Percentiles rank a stretch among this genome's conserved stretches.
Evolutionary conservation across 441 rosid species (phyloP).

Genomic region (Brassica balearica): DNA sequence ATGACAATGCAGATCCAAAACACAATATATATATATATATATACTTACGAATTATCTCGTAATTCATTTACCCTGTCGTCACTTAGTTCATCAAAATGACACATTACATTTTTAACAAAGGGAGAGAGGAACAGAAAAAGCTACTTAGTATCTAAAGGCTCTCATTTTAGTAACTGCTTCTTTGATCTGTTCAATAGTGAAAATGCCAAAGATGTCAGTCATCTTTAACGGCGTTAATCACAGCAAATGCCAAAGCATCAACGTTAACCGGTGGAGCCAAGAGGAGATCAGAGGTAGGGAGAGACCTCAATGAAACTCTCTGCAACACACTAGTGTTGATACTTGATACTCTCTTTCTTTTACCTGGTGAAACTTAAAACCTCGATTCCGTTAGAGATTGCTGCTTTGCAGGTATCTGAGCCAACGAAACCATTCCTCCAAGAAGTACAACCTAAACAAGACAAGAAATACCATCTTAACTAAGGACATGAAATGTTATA

Average conservation of each 20-base stretch:
- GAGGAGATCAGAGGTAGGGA: slow-evolving; percentile 85
- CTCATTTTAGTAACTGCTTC: slow-evolving; percentile 78
- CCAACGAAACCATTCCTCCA: slow-evolving; percentile 96
- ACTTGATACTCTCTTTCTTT: not conserved
- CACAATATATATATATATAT: too few relatives aligned
- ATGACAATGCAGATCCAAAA: too few relatives aligned
- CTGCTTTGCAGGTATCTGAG: slow-evolving; percentile 91
- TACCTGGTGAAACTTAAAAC: slow-evolving; percentile 88
- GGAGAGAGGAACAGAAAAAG: not conserved
- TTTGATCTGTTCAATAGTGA: slow-evolving; percentile 93
- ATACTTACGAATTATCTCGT: not conserved
- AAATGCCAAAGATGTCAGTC: slow-evolving; percentile 79
- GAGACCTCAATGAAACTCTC: slow-evolving; percentile 69
- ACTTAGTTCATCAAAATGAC: not conserved
- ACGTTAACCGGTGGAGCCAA: slow-evolving; percentile 75
- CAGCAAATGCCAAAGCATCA: slow-evolving; percentile 83
- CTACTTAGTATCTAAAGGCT: slow-evolving; percentile 39
- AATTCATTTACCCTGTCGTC: not conserved
- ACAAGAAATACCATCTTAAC: slow-evolving; percentile 22
- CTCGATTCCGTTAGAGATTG: slow-evolving; percentile 82
- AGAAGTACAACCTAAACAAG: slow-evolving; percentile 71
- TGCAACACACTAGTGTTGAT: not conserved
- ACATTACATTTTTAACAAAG: not conserved
- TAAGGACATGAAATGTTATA: slow-evolving; percentile 17
- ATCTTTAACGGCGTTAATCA: slow-evolving; percentile 63